These are phyloP conservation scores for Microglena sp. DNA, from an alignment of 139 green algal genomes.

Conservation along the genomic window DNA sequence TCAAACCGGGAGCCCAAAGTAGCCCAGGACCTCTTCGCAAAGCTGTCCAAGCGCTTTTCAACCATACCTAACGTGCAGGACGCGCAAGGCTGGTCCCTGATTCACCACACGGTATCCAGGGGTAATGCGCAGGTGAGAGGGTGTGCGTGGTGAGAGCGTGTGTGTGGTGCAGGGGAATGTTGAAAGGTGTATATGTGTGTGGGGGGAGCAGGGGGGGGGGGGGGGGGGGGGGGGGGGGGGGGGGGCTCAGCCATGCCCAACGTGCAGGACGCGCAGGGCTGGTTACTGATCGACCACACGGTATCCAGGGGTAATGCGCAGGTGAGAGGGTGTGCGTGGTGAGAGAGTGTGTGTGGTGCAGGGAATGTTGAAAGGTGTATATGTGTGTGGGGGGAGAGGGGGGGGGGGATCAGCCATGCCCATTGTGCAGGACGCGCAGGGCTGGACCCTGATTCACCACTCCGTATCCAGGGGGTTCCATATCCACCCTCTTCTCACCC, in stretches of 20 bases:
- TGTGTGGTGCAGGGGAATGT: no score
- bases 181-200: no score
- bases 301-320: slow-evolving; percentile 26
- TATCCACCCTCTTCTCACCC: no score
- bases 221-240: no score
- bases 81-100: slow-evolving; percentile 27
- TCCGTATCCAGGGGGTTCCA: slow-evolving; percentile 22
- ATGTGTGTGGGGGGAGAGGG: no score
- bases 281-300: slow-evolving; percentile 26
- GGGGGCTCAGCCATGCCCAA: slow-evolving; percentile 25
- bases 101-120: slow-evolving; percentile 22
- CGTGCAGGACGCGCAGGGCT: slow-evolving; percentile 28
- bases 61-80: slow-evolving; percentile 27
- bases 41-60: slow-evolving; percentile 12
- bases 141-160: no score
- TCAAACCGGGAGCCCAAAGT: slow-evolving; percentile 17
- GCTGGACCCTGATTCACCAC: slow-evolving; percentile 32
- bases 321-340: no score
- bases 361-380: no score
- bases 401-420: slow-evolving; percentile 18
- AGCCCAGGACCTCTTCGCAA: slow-evolving; percentile 14
- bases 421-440: slow-evolving; percentile 27
- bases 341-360: no score
- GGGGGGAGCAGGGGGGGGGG: no score
- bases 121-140: slow-evolving; percentile 33